phyloP scores from a whole-genome alignment of 768 basidiomycete species.

The Lyophyllum shimeji region DNA sequence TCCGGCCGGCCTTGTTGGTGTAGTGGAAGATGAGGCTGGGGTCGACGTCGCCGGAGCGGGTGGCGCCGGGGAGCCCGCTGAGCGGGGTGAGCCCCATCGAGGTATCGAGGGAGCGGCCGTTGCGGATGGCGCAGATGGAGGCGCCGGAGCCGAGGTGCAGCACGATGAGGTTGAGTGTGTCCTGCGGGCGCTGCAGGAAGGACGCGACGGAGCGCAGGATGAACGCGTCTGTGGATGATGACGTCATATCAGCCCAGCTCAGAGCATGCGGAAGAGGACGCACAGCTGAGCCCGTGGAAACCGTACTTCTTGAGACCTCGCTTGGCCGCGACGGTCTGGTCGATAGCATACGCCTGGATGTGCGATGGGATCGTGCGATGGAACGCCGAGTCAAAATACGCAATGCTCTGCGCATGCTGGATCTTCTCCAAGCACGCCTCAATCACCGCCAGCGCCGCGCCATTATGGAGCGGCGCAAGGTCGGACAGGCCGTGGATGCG shows the following conservation, averaged over 20 bases:
- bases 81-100: conserved; percentile 92
- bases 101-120: conserved; percentile 79
- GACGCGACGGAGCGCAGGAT: conserved; percentile 65
- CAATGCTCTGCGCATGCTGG: conserved; percentile 69
- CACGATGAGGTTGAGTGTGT: conserved; percentile 70
- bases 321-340: conserved; percentile 56
- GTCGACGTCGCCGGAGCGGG: conserved; percentile 81
- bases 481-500: conserved; percentile 76
- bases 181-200: conserved; percentile 53
- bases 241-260: no score
- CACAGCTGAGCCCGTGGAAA: conserved; percentile 84
- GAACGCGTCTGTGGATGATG: conserved; percentile 56
- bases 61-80: conserved; percentile 87
- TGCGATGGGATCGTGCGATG: conserved; percentile 75
- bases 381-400: conserved; percentile 89
- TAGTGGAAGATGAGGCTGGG: conserved; percentile 89
- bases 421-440: conserved; percentile 59
- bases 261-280: no score
- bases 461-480: conserved; percentile 78
- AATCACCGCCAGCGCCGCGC: conserved; percentile 60
- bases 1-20: conserved; percentile 49
- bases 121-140: conserved; percentile 71
- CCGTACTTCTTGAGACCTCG: conserved; percentile 86
- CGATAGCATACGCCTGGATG: conserved; percentile 78
- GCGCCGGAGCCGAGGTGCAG: conserved; percentile 93